Evolutionary conservation across 495 filamentous ascomycete genomes (phyloP).

Genomic region (Xylaria curta): DNA sequence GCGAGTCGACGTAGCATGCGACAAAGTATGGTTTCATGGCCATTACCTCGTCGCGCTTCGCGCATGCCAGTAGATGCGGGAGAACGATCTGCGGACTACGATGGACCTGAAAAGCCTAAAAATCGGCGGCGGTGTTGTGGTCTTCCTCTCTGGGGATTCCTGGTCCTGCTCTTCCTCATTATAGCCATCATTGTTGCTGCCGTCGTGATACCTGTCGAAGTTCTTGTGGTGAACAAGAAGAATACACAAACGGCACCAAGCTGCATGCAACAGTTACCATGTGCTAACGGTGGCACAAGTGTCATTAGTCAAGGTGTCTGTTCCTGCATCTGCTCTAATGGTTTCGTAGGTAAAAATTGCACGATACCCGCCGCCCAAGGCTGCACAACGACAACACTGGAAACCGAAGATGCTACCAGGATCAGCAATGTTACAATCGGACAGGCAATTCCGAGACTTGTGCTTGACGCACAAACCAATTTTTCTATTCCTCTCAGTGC

Average conservation of each 20-base stretch:
- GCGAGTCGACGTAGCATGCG: conserved; percentile 59
- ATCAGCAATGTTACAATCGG: conserved; percentile 80
- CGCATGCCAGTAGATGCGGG: conserved; percentile 29
- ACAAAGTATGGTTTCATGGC: conserved; percentile 50
- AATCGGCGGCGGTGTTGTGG: conserved; percentile 67
- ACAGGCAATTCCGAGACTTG: conserved; percentile 73
- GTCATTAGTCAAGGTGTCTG: conserved; percentile 70
- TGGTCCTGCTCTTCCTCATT: conserved; percentile 70
- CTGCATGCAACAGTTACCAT: conserved; percentile 63
- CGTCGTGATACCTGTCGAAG: conserved; percentile 82
- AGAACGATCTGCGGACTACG: conserved; percentile 27
- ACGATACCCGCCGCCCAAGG: conserved; percentile 63
- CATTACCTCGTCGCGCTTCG: conserved; percentile 44
- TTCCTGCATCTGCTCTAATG: conserved; percentile 85
- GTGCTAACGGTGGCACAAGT: conserved; percentile 82
- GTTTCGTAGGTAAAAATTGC: conserved; percentile 83
- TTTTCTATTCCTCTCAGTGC: conserved; percentile 78
- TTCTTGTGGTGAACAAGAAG: conserved; percentile 73
- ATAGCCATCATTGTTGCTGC: conserved; percentile 84
- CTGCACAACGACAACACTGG: conserved; percentile 72
- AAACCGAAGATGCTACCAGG: conserved; percentile 44
- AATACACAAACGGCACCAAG: conserved; percentile 35
- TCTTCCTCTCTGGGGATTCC: conserved; percentile 79
- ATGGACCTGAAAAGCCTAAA: conserved; percentile 31
- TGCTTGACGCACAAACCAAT: conserved; percentile 66